A percentile compares a stretch with the other conserved stretches of the same genome.
Evolutionary conservation across 768 basidiomycete species (phyloP).

Genomic region (Candolleomyces eurysporus): DNA sequence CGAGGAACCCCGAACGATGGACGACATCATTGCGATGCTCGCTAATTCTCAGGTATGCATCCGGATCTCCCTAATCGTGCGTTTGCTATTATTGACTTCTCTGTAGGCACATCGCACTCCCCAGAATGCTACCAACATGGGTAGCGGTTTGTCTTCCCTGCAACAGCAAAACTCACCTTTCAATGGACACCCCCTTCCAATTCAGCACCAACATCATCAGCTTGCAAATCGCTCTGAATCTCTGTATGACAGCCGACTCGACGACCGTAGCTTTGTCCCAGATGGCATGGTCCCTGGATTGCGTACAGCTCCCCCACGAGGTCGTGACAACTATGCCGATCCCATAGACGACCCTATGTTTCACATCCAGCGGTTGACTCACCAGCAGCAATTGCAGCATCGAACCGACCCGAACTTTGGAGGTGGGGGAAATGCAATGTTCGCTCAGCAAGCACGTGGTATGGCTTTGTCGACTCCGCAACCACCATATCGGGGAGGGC

Average conservation of each 20-base stretch:
- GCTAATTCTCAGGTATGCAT: conserved; percentile 65
- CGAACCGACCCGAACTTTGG: conserved; percentile 57
- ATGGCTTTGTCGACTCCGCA: conserved; percentile 56
- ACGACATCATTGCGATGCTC: conserved; percentile 80
- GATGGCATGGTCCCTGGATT: conserved; percentile 87
- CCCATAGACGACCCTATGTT: conserved; percentile 62
- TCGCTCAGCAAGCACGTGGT: conserved; percentile 52
- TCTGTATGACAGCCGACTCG: conserved; percentile 69
- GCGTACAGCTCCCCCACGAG: conserved; percentile 61
- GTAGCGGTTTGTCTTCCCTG: conserved; percentile 26
- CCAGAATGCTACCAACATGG: conserved; percentile 1
- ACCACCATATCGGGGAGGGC: conserved; percentile 65
- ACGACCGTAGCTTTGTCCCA: conserved; percentile 77
- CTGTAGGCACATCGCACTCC: not conserved
- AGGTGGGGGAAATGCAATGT: conserved; percentile 45
- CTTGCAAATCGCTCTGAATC: conserved; percentile 58
- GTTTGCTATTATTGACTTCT: not conserved
- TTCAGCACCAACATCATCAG: conserved; percentile 43
- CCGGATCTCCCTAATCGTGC: not conserved
- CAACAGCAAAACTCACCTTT: conserved; percentile 24
- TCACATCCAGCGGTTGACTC: conserved; percentile 55
- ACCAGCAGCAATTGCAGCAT: conserved; percentile 45
- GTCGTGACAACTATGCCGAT: conserved; percentile 60
- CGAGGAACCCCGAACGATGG: conserved; percentile 62
- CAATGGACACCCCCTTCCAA: conserved; percentile 22